Evolutionary conservation across 495 filamentous ascomycete species (phyloP).

Genomic region (Rusavskia elegans): DNA sequence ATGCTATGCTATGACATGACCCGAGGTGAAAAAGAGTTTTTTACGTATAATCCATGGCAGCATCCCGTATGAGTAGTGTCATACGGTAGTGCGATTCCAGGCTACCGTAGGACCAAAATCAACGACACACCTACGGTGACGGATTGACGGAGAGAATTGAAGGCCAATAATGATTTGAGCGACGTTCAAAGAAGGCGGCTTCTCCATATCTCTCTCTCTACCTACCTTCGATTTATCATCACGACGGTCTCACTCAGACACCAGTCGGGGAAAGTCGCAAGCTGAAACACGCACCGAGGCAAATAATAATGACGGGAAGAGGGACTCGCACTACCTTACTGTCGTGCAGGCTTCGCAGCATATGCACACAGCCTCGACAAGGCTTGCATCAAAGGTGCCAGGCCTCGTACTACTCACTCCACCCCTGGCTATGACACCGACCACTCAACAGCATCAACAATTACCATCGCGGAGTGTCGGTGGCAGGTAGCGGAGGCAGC

Average conservation of each 20-base stretch:
- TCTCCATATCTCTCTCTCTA: neutral
- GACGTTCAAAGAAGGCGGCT: neutral
- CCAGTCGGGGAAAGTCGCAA: neutral
- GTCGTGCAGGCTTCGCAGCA: neutral
- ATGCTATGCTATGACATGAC: too few relatives aligned
- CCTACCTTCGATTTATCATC: neutral
- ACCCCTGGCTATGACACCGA: neutral
- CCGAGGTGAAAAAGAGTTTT: too few relatives aligned
- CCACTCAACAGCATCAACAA: neutral
- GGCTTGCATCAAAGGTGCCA: neutral
- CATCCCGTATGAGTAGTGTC: too few relatives aligned
- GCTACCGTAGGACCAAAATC: too few relatives aligned
- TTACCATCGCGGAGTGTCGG: neutral
- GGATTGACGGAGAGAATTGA: too few relatives aligned
- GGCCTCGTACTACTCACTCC: neutral
- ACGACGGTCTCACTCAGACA: neutral
- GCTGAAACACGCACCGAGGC: neutral
- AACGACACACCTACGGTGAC: too few relatives aligned
- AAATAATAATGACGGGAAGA: neutral
- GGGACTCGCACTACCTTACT: neutral
- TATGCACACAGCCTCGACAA: neutral
- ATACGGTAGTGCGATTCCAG: too few relatives aligned
- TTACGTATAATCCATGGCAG: too few relatives aligned
- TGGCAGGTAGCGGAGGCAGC: neutral
- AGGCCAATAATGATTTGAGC: too few relatives aligned